Conservation (phyloP, 495 filamentous ascomycete species). For the Pseudotulostoma volvatum region DNA sequence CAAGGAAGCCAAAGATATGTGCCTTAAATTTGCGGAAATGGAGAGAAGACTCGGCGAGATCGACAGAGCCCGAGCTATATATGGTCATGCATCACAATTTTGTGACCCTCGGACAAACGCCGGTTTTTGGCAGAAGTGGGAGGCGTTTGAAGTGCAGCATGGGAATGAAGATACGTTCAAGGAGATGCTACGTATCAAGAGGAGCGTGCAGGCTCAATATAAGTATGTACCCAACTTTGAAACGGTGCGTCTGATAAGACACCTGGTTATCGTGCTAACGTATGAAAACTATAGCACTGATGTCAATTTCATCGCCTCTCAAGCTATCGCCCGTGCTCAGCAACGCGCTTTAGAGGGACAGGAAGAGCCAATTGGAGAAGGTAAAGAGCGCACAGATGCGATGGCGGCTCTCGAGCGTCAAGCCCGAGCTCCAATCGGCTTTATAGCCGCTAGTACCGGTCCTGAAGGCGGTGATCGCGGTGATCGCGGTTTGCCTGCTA, state of each 20-base stretch:
- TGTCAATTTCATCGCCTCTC: conserved; percentile 94
- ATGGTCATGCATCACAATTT: conserved; percentile 92
- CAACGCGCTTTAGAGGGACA: conserved; percentile 29
- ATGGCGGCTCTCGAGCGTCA: conserved; percentile 87
- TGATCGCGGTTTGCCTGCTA: conserved; percentile 25
- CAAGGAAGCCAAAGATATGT: conserved; percentile 91
- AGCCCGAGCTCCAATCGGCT: conserved; percentile 74
- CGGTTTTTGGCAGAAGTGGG: conserved; percentile 92
- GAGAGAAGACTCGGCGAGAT: conserved; percentile 92
- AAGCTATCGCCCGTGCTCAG: conserved; percentile 76
- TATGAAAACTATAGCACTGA: conserved; percentile 45
- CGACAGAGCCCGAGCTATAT: conserved; percentile 87
- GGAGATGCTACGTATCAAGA: conserved; percentile 95
- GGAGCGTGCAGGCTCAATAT: conserved; percentile 93
- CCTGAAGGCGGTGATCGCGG: conserved; percentile 59
- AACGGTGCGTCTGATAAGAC: too few species aligned
- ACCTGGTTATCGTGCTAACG: not conserved
- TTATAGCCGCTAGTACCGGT: conserved; percentile 72
- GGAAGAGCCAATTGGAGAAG: conserved; percentile 19
- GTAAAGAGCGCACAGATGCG: conserved; percentile 51
- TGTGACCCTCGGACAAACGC: conserved; percentile 85
- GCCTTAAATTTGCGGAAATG: conserved; percentile 98
- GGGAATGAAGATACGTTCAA: conserved; percentile 99
- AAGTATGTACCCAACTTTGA: conserved; percentile 39
- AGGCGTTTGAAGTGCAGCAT: conserved; percentile 88